Evolutionary conservation across 2,329 filamentous ascomycete genomes (phyloP).

Genomic region (Aureobasidium mangrovei): DNA sequence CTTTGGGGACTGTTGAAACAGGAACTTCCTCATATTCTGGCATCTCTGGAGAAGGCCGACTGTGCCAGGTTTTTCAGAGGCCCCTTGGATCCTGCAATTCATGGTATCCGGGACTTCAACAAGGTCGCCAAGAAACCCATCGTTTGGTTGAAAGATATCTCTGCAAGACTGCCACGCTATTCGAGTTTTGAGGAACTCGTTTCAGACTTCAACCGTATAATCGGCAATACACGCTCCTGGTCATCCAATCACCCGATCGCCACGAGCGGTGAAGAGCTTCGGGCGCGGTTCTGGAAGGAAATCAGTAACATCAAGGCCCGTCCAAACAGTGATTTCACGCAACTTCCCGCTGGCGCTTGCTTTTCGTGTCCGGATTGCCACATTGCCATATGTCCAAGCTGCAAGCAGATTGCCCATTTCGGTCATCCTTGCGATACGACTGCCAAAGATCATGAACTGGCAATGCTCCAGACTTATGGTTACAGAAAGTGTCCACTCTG

Average conservation of each 20-base stretch:
- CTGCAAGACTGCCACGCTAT: neutral
- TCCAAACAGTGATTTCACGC: neutral
- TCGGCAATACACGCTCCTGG: neutral
- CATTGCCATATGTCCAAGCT: constrained; percentile 35
- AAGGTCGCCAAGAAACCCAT: neutral
- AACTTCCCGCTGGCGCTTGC: constrained; percentile 2
- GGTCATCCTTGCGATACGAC: constrained; percentile 29
- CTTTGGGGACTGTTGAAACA: constrained; percentile 12
- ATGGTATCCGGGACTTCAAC: neutral
- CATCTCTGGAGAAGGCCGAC: neutral
- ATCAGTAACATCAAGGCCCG: constrained; percentile 5
- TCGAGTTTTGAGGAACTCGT: neutral
- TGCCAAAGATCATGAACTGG: constrained; percentile 29
- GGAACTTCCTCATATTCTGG: constrained; percentile 6
- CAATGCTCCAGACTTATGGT: constrained; percentile 35
- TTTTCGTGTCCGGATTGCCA: constrained; percentile 39
- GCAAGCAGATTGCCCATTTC: constrained; percentile 35
- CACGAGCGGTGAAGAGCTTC: neutral
- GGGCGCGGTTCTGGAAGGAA: neutral
- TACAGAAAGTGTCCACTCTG: constrained; percentile 45
- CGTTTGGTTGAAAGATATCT: neutral
- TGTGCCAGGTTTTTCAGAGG: neutral
- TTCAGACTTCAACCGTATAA: constrained; percentile 5
- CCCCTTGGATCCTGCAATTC: neutral
- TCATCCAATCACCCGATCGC: neutral